Conservation (phyloP, 805 yeast species). For the Starmerella riodocensis region DNA sequence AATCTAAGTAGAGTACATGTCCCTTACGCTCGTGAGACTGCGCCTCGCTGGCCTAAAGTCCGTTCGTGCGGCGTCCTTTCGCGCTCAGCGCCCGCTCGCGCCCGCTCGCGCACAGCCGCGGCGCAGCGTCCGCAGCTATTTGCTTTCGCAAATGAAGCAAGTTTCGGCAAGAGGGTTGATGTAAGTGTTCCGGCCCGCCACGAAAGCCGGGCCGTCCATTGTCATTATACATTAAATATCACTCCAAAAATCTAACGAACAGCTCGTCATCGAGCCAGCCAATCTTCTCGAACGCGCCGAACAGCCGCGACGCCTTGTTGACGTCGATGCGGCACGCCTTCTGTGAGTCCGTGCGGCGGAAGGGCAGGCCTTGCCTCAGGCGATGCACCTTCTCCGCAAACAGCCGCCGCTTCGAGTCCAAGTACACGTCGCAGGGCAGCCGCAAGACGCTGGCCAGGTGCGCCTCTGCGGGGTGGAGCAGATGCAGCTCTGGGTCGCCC, state of each 20-base stretch:
- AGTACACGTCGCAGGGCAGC: constrained; percentile 72
- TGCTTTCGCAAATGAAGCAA: no score
- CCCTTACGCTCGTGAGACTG: no score
- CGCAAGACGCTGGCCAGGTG: constrained; percentile 77
- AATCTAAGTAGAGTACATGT: no score
- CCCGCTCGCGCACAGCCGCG: no score
- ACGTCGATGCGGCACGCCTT: constrained; percentile 96
- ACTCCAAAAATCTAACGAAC: constrained; percentile 37
- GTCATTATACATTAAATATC: no score
- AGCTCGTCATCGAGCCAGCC: constrained; percentile 80
- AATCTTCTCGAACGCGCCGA: constrained; percentile 77
- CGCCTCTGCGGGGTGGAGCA: constrained; percentile 85
- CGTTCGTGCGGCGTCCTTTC: no score
- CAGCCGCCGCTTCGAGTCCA: constrained; percentile 64
- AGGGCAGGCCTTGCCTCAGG: constrained; percentile 53
- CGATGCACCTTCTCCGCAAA: constrained; percentile 82
- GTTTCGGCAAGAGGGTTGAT: no score
- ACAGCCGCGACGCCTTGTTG: constrained; percentile 83
- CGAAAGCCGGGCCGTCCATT: no score
- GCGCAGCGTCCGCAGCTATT: no score
- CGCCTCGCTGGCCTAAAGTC: no score
- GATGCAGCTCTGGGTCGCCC: constrained; percentile 54
- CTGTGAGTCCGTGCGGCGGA: constrained; percentile 94
- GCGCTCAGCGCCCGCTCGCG: no score
- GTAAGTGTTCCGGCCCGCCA: no score